A percentile compares a stretch with the other conserved stretches of the same genome.
phyloP scores from a whole-genome alignment of 2,329 filamentous ascomycete genomes.

The Trichoderma guizhouense region DNA sequence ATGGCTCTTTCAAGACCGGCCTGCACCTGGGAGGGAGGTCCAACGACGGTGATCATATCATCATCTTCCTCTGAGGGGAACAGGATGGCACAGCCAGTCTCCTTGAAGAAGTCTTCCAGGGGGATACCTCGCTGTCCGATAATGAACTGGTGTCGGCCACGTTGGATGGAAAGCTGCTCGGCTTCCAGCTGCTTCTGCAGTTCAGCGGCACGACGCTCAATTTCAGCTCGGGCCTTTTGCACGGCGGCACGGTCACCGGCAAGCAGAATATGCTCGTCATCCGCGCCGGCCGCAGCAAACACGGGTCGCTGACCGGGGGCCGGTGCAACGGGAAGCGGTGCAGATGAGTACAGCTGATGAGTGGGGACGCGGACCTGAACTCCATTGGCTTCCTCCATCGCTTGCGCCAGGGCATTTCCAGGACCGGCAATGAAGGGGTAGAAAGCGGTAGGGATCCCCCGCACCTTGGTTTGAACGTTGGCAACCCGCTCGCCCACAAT shows the following conservation, averaged over 20 bases:
- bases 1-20: slow-evolving; percentile 78
- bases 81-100: slow-evolving; percentile 88
- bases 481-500: slow-evolving; percentile 85
- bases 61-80: slow-evolving; percentile 75
- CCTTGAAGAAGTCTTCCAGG: slow-evolving; percentile 78
- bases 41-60: slow-evolving; percentile 80
- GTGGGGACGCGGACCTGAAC: slow-evolving; percentile 80
- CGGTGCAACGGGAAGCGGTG: slow-evolving; percentile 62
- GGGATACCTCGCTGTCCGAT: slow-evolving; percentile 78
- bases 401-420: slow-evolving; percentile 63
- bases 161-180: slow-evolving; percentile 77
- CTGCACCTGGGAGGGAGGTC: slow-evolving; percentile 69
- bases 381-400: slow-evolving; percentile 73
- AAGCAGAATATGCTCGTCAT: slow-evolving; percentile 76
- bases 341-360: slow-evolving; percentile 71
- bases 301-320: slow-evolving; percentile 61
- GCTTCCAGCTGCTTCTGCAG: slow-evolving; percentile 73
- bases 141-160: slow-evolving; percentile 90
- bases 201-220: slow-evolving; percentile 74
- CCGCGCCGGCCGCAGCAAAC: slow-evolving; percentile 65
- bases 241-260: slow-evolving; percentile 82
- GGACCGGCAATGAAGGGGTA: slow-evolving; percentile 92
- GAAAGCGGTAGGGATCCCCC: slow-evolving; percentile 82
- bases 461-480: slow-evolving; percentile 76
- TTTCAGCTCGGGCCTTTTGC: slow-evolving; percentile 72